Percentiles rank a stretch among this genome's conserved stretches.
Conservation (phyloP, 2,329 filamentous ascomycete genomes). For the Nemania sp. region DNA sequence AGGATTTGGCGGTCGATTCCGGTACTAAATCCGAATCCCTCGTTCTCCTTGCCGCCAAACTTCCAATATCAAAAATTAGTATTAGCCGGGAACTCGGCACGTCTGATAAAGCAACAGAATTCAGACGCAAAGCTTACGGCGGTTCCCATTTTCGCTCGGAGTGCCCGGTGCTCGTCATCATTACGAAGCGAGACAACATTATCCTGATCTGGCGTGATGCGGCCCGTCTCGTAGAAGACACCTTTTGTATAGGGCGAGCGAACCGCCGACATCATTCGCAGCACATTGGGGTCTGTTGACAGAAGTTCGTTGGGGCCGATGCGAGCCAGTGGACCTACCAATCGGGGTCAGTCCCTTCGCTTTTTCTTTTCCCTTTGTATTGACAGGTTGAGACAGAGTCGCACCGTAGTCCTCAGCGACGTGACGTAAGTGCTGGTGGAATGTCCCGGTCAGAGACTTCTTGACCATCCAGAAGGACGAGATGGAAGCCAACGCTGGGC, state of each 20-base stretch:
- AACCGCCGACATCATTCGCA: conserved; percentile 51
- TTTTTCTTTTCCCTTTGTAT: conserved; percentile 10
- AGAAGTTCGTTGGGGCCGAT: conserved; percentile 48
- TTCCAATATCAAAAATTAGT: conserved; percentile 43
- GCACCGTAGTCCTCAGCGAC: conserved; percentile 41
- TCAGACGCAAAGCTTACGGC: conserved; percentile 51
- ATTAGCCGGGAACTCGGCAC: too few relatives aligned
- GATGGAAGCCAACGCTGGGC: conserved; percentile 46
- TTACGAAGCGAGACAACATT: conserved; percentile 54
- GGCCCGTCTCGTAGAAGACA: conserved; percentile 54
- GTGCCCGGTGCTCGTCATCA: conserved; percentile 52
- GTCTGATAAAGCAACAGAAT: not conserved
- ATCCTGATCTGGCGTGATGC: conserved; percentile 53
- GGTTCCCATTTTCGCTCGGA: conserved; percentile 59
- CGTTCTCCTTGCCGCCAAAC: conserved; percentile 65
- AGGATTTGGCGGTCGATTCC: conserved; percentile 56
- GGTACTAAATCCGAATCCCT: conserved; percentile 56
- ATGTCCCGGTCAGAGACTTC: conserved; percentile 42
- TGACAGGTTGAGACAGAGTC: not conserved
- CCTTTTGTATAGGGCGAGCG: conserved; percentile 55
- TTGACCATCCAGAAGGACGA: conserved; percentile 47
- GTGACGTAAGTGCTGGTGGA: conserved; percentile 44
- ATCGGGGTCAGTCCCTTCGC: not conserved
- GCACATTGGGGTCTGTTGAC: conserved; percentile 41
- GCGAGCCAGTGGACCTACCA: conserved; percentile 42